Evolutionary conservation across 495 filamentous ascomycete genomes (phyloP).

Genomic region (Penicillium taxi): DNA sequence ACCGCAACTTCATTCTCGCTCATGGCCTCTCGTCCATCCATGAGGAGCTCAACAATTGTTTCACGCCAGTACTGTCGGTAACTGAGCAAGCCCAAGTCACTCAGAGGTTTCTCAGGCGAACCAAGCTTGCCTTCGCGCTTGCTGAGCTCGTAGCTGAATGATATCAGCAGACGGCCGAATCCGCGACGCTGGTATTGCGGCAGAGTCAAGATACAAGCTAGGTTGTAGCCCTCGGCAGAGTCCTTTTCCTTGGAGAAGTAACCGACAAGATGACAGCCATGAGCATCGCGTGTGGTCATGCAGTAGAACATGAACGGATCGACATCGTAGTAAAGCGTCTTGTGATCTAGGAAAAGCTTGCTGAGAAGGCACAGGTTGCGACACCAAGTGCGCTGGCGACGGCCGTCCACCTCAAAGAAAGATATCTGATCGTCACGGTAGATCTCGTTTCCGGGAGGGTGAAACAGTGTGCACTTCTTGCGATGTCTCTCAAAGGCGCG

Average conservation of each 20-base stretch:
- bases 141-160: constrained; percentile 95
- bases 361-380: constrained; percentile 89
- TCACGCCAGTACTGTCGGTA: constrained; percentile 98
- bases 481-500: constrained; percentile 79
- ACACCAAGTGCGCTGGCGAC: constrained; percentile 93
- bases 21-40: constrained; percentile 55
- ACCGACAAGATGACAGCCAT: constrained; percentile 86
- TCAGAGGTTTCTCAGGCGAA: constrained; percentile 92
- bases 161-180: constrained; percentile 86
- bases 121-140: constrained; percentile 92
- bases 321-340: constrained; percentile 99
- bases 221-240: constrained; percentile 89
- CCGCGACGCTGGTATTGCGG: constrained; percentile 94
- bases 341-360: constrained; percentile 97
- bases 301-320: constrained; percentile 98
- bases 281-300: constrained; percentile 82
- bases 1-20: constrained; percentile 75
- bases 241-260: constrained; percentile 99
- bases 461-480: constrained; percentile 79
- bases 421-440: constrained; percentile 91
- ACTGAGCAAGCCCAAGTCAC: constrained; percentile 81
- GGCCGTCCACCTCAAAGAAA: constrained; percentile 96
- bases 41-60: constrained; percentile 75
- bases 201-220: constrained; percentile 93
- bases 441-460: constrained; percentile 96